These are phyloP conservation scores for Trichoderma sp. DNA, from an alignment of 2,329 filamentous ascomycete species.

Conservation along the genomic window DNA sequence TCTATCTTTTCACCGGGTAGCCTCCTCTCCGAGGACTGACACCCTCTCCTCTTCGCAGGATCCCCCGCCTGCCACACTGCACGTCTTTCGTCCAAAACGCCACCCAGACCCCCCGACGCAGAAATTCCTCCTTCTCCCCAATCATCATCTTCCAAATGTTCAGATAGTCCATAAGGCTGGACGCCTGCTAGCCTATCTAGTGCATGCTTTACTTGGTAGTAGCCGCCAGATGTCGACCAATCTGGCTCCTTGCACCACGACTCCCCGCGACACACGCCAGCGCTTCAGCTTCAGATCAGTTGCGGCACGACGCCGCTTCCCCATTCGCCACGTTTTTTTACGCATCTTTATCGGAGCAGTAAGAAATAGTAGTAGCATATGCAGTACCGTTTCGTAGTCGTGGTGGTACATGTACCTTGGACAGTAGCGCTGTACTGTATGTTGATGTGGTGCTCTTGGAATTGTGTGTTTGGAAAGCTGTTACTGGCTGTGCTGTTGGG, in stretches of 20 bases:
- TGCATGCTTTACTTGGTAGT: no score
- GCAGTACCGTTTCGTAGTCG: not conserved
- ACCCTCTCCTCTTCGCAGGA: not conserved
- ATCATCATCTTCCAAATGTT: no score
- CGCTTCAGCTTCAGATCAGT: slow-evolving; percentile 1
- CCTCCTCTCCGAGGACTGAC: no score
- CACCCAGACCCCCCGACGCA: no score
- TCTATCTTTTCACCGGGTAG: no score
- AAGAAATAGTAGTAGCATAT: no score
- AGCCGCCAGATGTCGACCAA: not conserved
- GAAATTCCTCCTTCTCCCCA: no score
- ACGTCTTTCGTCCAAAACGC: not conserved
- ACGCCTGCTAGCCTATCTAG: no score
- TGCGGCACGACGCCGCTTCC: no score
- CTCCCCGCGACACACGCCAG: slow-evolving; percentile 1
- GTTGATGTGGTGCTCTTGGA: not conserved
- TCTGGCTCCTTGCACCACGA: slow-evolving; percentile 3
- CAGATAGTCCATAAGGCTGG: no score
- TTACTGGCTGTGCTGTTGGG: slow-evolving; percentile 1
- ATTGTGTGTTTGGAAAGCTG: not conserved
- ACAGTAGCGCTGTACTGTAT: slow-evolving; percentile 26
- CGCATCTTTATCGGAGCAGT: no score
- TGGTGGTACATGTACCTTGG: not conserved
- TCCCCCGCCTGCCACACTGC: not conserved
- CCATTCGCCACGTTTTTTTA: no score